Base-by-base conservation (phyloP, 208 protist genomes). In the Porcisia hertigi region DNA sequence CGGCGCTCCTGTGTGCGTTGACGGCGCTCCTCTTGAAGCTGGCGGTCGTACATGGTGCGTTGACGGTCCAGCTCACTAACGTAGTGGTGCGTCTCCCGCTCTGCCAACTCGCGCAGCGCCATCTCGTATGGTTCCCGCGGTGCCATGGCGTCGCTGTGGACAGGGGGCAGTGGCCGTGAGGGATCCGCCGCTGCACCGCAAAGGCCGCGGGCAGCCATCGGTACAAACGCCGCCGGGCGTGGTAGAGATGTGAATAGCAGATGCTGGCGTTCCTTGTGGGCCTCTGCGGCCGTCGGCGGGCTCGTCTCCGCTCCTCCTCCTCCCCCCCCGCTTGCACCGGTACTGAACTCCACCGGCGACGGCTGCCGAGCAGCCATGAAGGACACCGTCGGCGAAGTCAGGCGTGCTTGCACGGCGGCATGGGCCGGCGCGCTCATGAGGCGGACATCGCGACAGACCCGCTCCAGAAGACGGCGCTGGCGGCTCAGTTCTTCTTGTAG, bases 381-480 rank as follows among this genome's bases (percentile, higher is more conserved):
- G 59, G 60, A 30, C 53, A 62, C 47, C 0, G 65, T 69, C 8
- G 70, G 69, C 16, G 70, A 55, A 9, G 63, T 54, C 25, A 69
- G 36, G 3, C 76, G 69, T 23, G 55, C 54, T 16, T 49, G 60
- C 30, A 58, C 36, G 4, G 54, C 76, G 3, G 49, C 62, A 30
- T 75, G 76, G 41, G 65, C 63, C 9, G 69, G 34, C 53, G 30
- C 53, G 53, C 69, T 72, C 52, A 74, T 74, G 34, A 18, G 34
- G 65, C 36, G 36, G 25, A 81, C 77, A 20, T 81, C 77, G 9
- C 57, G 71, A 41, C 65, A 77, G 45, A 95, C 77, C 11, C 86
- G 78, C 66, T 93, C 86, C 36, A 95, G 75, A 0, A 93, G 76
- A 6, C 73, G 73, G 6, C 87, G 86, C 83, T 95, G 91, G 7